Base-by-base conservation (phyloP, 169 alveolate genomes). In the Cryptosporidium ryanae region DNA sequence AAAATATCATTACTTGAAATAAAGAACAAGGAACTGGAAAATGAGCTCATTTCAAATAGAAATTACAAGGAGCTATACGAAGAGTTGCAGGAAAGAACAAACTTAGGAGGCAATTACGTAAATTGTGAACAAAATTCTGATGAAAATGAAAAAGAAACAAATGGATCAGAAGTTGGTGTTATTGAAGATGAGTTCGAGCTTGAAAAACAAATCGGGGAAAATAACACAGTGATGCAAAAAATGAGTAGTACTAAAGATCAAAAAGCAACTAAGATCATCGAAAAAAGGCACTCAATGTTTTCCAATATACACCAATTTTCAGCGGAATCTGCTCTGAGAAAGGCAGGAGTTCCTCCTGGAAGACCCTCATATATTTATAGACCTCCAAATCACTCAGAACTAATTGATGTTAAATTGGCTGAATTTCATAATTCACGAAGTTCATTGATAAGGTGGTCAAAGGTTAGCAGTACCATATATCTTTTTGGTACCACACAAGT, bases 331-430 rank as follows among this genome's bases (percentile, higher is more conserved):
- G 87, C 87, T 15, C 63, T 76, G 18, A 76, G 87, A 76, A 76
- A 76, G 59, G 87, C 87, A 18, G 87, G 87, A 38, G 71, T 76
- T 21, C 87, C 87, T 2, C 87, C 87, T 38, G 87, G 87, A 12
- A 76, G 63, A n/a, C 87, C 87, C 63, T 55, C 87, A 23, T 76
- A 76, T 21, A 38, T 76, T 43, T 76, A 76, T 61, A 32, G 87
- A 15, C 87, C 71, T 7, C 87, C 87, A 13, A 38, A 25, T 2
- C 55, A 76, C 48, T 31, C 87, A 46, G 87, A 76, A 61, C 23
- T 61, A 52, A 48, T 76, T 17, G 87, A 76, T 15, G 32, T 76
- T 15, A 55, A 76, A 43, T 63, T 76, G 21, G 87, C 87, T 25
- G 87, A 76, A n/a, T 76, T 76, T 34, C 87, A 76, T 48, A 76